Percentiles rank a stretch among this genome's conserved stretches.
Evolutionary conservation across 2,329 filamentous ascomycete species (phyloP).

Genomic region (Dichotomopilus funicola): DNA sequence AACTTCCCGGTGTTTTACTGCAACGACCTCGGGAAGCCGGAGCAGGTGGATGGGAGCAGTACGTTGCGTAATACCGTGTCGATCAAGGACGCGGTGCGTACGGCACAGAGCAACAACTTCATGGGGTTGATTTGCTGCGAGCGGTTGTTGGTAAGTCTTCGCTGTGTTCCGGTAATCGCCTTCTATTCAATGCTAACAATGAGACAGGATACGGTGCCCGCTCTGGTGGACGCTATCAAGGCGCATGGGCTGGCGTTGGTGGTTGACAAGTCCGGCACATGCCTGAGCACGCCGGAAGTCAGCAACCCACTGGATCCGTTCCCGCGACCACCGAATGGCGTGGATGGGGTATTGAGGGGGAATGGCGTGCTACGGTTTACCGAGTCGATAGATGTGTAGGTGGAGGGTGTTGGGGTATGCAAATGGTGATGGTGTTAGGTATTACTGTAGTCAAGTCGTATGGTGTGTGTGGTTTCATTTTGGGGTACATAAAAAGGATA

Average conservation of each 20-base stretch:
- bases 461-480: too few species aligned
- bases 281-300: conserved; percentile 28
- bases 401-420: too few species aligned
- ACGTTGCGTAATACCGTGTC: conserved; percentile 63
- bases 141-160: conserved; percentile 64
- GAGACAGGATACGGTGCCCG: conserved; percentile 78
- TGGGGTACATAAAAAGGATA: conserved; percentile 2
- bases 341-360: conserved; percentile 78
- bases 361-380: conserved; percentile 90
- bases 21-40: conserved; percentile 68
- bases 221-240: conserved; percentile 88
- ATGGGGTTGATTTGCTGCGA: conserved; percentile 95
- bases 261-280: conserved; percentile 69
- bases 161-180: not conserved
- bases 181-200: conserved; percentile 1
- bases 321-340: conserved; percentile 64
- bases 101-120: conserved; percentile 92
- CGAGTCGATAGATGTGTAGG: conserved; percentile 71
- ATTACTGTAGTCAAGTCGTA: too few species aligned
- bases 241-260: conserved; percentile 88
- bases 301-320: conserved; percentile 43
- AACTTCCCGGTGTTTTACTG: conserved; percentile 96
- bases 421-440: too few species aligned
- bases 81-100: conserved; percentile 89
- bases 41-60: conserved; percentile 29